Evolutionary conservation across 768 basidiomycete species (phyloP).

Genomic region (Pulveroboletus sp.): DNA sequence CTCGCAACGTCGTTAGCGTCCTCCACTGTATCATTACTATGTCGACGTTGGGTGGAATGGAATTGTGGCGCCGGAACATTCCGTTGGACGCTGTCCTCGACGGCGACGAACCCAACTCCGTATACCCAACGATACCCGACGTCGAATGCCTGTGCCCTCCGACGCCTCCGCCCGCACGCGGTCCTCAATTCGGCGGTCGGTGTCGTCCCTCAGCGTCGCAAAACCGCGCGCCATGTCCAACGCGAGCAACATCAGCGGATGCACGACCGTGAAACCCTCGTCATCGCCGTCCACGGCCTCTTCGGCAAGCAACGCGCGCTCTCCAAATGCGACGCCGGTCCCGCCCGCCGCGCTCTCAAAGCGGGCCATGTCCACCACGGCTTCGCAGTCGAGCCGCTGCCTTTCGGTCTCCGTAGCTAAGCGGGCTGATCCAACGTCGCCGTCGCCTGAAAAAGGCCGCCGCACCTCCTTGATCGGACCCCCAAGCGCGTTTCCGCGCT

Average conservation of each 20-base stretch:
- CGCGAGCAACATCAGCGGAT: conserved; percentile 47
- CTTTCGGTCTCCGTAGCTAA: conserved; percentile 37
- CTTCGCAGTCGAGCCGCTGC: conserved; percentile 34
- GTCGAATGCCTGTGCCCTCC: conserved; percentile 40
- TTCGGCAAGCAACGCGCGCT: conserved; percentile 29
- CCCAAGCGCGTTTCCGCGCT: conserved; percentile 26
- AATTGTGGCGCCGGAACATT: too few relatives aligned
- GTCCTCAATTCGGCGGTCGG: conserved; percentile 40
- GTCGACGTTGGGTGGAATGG: too few relatives aligned
- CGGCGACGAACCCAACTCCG: conserved; percentile 12
- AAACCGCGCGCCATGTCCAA: conserved; percentile 57
- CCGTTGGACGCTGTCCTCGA: conserved; percentile 18
- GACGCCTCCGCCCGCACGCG: conserved; percentile 50
- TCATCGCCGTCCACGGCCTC: conserved; percentile 26
- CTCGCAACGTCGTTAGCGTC: too few relatives aligned
- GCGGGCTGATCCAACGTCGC: conserved; percentile 28
- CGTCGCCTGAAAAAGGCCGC: conserved; percentile 27
- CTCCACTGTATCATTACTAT: too few relatives aligned
- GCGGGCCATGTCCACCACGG: conserved; percentile 37
- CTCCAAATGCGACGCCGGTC: conserved; percentile 52
- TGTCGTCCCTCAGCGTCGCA: conserved; percentile 36
- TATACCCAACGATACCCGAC: conserved; percentile 20
- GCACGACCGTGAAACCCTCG: conserved; percentile 45
- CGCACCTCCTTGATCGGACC: conserved; percentile 28
- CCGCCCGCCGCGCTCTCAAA: conserved; percentile 34